Evolutionary conservation across 2,329 filamentous ascomycete species (phyloP), one percentile per base, ranked within the genome.

Genomic region (Canariomyces notabilis): DNA sequence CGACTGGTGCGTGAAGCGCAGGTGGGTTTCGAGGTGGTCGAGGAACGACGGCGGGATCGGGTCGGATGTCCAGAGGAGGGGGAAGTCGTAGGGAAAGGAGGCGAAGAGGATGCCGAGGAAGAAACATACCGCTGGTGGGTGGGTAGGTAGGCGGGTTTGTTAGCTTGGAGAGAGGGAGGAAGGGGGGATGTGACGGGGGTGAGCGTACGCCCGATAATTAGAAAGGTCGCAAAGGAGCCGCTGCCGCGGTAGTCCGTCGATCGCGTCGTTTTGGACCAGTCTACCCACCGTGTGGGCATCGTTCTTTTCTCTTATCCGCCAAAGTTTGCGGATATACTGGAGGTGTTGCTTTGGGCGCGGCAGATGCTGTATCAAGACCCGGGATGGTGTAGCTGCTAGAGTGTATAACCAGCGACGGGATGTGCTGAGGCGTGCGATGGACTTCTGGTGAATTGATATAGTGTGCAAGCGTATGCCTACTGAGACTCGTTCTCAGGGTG

Each of bases 71-170:
- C 88, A 94, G 44, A 94, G 84, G 53, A 93, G 83, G 50, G 88
- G 85, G 72, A 89, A 93, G 75, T 94, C 93, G 75, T 97, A 98
- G 51, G 93, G 90, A 69, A 97, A 94, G 53, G 84, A 83, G 59
- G 89, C 89, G 79, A 97, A 98, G 68, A 98, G 84, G 67, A 97
- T 89, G 59, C 93, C 93, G 55, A 98, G 85, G 79, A 97, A 95
- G 80, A 98, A 98, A 68, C 88, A 95, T 56, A 87, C 89, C 54
- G 86, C 86, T 90, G 43, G n/a, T 35, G n/a, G 16, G 32, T 19
- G 16, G 44, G 46, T 33, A 41, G 21, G 42, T 12, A 18, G 37
- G 20, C 41, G 22, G 46, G 31, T 42, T 39, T 40, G 26, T 29
- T 44, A 23, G 33, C 19, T 37, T 39, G 53, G 31, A 16, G 31